Evolutionary conservation across 2,329 filamentous ascomycete species (phyloP), one percentile per base, ranked within the genome.

Genomic region (Colletotrichum caudatum): DNA sequence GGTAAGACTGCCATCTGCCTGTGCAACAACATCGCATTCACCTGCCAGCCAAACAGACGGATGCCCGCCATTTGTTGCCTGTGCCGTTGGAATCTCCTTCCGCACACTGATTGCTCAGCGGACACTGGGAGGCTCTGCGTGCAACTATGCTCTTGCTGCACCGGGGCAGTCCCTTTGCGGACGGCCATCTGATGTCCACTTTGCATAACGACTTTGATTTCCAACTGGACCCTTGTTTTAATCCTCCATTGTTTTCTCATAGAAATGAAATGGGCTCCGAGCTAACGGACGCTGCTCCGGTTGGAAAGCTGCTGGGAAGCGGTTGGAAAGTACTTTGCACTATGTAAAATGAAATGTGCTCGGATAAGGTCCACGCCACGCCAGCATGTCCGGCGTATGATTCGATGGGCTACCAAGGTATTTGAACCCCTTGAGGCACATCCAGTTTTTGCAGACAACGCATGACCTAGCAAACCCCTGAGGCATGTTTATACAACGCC

Each of bases 281-380:
- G 64, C 68, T 71, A 68, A 58, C 68, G 68, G 68, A 71, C 64
- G 64, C 68, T 62, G 68, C 68, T 71, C 68, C 64, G 68, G 54
- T 41, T 23, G 23, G 54, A 29, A 41, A 48, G 26, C 64, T 64
- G 41, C 33, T 20, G 26, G 56, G 23, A 51, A 48, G n/a, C 29
- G 29, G 29, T 29, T 29, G 29, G 29, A 29, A 29, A 29, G 29
- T 29, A 29, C 29, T 29, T 29, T 29, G 29, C 5, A 29, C 29
- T 29, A 29, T 29, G 29, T 35, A 61, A 39, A 44, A 44, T 35
- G 16, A 35, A 9, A 54, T 7, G 11, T 46, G 37, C 64, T 33
- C 5, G 26, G 64, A 63, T 20, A 53, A 39, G 46, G 59, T 54
- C n/a, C 39, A n/a, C 35, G 39, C n/a, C 39, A n/a, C 35, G 39